Percentiles rank a stretch among this genome's conserved stretches.
Conservation (phyloP, 495 filamentous ascomycete species). For the Annulohypoxylon stygium region DNA sequence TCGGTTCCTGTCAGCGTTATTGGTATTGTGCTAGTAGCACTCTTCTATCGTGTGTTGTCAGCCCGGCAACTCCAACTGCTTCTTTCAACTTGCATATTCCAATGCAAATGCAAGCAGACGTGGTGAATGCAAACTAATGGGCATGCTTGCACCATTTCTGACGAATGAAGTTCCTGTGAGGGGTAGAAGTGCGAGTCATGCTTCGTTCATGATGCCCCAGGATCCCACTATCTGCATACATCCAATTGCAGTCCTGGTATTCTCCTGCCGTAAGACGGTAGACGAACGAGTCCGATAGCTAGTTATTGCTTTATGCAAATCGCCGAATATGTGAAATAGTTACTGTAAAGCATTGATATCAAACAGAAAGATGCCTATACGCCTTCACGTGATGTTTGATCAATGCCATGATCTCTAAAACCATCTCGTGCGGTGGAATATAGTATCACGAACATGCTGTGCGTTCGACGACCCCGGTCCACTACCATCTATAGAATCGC, state of each 20-base stretch:
- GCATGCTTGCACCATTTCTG: not conserved
- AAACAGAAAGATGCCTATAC: not conserved
- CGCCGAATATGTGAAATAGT: not conserved
- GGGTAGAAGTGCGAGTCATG: constrained; percentile 29
- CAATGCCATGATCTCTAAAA: no score
- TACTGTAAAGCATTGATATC: not conserved
- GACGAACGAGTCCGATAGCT: not conserved
- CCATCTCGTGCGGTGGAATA: not conserved
- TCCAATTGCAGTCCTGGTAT: constrained; percentile 14
- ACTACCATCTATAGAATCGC: constrained; percentile 13
- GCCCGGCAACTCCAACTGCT: not conserved
- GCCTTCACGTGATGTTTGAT: not conserved
- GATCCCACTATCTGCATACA: constrained; percentile 1
- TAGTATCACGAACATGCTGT: not conserved
- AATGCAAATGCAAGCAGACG: constrained; percentile 11
- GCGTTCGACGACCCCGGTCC: not conserved
- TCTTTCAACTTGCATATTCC: not conserved
- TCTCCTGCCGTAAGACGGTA: constrained; percentile 17
- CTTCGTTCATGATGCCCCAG: constrained; percentile 20
- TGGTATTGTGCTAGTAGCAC: no score
- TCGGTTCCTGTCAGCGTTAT: no score
- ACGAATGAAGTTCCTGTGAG: constrained; percentile 8
- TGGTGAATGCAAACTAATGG: not conserved
- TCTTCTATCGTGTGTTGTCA: not conserved
- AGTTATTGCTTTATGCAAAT: not conserved